Evolutionary conservation across 2,329 filamentous ascomycete genomes (phyloP).

Genomic region (Sarocladiaceae sp.): DNA sequence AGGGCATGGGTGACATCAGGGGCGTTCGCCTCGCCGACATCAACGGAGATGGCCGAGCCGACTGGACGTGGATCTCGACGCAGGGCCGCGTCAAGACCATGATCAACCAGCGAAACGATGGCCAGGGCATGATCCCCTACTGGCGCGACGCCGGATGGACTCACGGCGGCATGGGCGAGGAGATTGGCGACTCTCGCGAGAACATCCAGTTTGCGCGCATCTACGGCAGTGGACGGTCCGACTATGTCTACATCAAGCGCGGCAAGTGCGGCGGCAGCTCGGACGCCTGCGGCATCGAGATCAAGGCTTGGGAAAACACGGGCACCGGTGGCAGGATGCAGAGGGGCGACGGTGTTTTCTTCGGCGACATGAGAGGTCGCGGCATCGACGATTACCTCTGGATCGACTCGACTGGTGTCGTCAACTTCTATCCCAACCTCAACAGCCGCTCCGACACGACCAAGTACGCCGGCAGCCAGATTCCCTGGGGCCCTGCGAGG

Average conservation of each 20-base stretch:
- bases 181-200: slow-evolving; percentile 3
- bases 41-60: slow-evolving; percentile 10
- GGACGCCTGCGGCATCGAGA: neutral
- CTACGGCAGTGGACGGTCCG: slow-evolving; percentile 13
- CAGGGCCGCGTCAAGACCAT: slow-evolving; percentile 6
- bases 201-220: slow-evolving; percentile 15
- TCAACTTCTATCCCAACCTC: slow-evolving; percentile 10
- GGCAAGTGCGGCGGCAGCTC: no score
- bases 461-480: neutral
- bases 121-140: slow-evolving; percentile 10
- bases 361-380: slow-evolving; percentile 1
- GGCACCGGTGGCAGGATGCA: slow-evolving; percentile 14
- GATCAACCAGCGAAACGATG: slow-evolving; percentile 15
- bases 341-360: slow-evolving; percentile 5
- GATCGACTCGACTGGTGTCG: slow-evolving; percentile 12
- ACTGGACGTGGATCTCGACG: slow-evolving; percentile 11
- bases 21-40: slow-evolving; percentile 13
- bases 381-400: slow-evolving; percentile 16
- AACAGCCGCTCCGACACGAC: neutral
- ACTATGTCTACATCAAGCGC: slow-evolving; percentile 13
- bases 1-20: slow-evolving; percentile 18
- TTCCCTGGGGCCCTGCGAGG: neutral
- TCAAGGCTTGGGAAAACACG: slow-evolving; percentile 13
- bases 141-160: slow-evolving; percentile 12
- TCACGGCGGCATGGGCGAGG: slow-evolving; percentile 9